Percentiles rank a stretch among this genome's conserved stretches.
Evolutionary conservation across 306 rosid species (phyloP).

Genomic region (Prunus mongolica): DNA sequence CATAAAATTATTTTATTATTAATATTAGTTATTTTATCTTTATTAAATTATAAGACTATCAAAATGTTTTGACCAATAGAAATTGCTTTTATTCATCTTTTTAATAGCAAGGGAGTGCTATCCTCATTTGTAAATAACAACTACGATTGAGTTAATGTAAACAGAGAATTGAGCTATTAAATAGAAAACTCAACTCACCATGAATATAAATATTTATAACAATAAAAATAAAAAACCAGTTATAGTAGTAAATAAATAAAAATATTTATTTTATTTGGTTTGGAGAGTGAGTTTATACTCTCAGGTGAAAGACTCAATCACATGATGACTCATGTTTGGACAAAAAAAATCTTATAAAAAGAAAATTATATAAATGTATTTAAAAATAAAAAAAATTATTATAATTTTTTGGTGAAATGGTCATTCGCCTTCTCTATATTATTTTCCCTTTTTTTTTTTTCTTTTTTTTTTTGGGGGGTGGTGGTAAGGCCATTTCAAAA

Average conservation of each 20-base stretch:
- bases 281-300: not conserved
- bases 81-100: too few relatives aligned
- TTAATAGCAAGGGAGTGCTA: too few relatives aligned
- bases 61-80: too few relatives aligned
- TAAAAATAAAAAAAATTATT: too few relatives aligned
- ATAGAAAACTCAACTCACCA: too few relatives aligned
- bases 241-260: not conserved
- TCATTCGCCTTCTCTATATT: not conserved
- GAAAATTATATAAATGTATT: too few relatives aligned
- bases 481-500: not conserved
- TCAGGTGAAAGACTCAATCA: not conserved
- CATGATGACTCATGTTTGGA: not conserved
- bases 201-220: not conserved
- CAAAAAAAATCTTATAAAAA: not conserved
- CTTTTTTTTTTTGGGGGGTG: too few relatives aligned
- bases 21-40: too few relatives aligned
- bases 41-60: too few relatives aligned
- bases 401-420: not conserved
- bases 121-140: too few relatives aligned
- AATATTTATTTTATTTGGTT: not conserved
- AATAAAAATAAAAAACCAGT: not conserved
- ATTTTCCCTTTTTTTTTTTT: not conserved
- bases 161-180: not conserved
- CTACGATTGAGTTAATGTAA: too few relatives aligned
- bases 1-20: too few relatives aligned